Evolutionary conservation across 169 alveolate species (phyloP).

Genomic region (Babesia bigemina): DNA sequence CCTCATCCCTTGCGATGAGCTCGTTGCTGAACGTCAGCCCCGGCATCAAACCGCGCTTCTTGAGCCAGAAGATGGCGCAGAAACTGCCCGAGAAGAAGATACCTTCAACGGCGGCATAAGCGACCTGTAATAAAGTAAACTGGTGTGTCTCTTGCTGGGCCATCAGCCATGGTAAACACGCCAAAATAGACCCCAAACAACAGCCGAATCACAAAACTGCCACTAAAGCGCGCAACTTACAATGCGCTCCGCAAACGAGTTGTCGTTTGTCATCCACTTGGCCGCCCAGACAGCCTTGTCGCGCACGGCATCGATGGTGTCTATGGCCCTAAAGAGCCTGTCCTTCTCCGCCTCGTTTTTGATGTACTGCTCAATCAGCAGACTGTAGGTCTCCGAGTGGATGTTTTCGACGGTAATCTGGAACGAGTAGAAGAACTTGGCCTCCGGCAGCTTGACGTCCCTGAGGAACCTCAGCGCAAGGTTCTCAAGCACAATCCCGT

Average conservation of each 20-base stretch:
- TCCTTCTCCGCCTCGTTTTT: slow-evolving; percentile 91
- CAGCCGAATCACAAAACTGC: neutral
- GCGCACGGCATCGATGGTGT: slow-evolving; percentile 90
- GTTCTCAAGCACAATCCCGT: slow-evolving; percentile 98
- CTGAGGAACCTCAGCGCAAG: slow-evolving; percentile 91
- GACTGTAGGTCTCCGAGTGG: slow-evolving; percentile 96
- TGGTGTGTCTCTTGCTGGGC: too few relatives aligned
- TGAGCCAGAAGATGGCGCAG: slow-evolving; percentile 99
- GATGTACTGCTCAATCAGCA: slow-evolving; percentile 88
- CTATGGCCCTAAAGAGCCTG: slow-evolving; percentile 92
- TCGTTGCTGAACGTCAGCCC: slow-evolving; percentile 96
- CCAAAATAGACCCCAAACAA: neutral
- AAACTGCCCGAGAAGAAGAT: slow-evolving; percentile 96
- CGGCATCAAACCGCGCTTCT: slow-evolving; percentile 96
- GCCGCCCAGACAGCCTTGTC: slow-evolving; percentile 97
- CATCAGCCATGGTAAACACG: neutral
- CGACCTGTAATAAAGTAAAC: slow-evolving; percentile 64
- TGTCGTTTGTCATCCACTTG: slow-evolving; percentile 93
- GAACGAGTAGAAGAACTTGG: slow-evolving; percentile 96
- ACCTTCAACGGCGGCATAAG: slow-evolving; percentile 96
- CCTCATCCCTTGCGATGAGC: slow-evolving; percentile 97
- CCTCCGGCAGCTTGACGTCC: slow-evolving; percentile 96
- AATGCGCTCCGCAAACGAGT: slow-evolving; percentile 94
- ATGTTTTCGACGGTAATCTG: slow-evolving; percentile 98
- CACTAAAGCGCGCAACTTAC: slow-evolving; percentile 58